phyloP scores from a whole-genome alignment of 2,329 filamentous ascomycete species.

The Xylogone sp. region DNA sequence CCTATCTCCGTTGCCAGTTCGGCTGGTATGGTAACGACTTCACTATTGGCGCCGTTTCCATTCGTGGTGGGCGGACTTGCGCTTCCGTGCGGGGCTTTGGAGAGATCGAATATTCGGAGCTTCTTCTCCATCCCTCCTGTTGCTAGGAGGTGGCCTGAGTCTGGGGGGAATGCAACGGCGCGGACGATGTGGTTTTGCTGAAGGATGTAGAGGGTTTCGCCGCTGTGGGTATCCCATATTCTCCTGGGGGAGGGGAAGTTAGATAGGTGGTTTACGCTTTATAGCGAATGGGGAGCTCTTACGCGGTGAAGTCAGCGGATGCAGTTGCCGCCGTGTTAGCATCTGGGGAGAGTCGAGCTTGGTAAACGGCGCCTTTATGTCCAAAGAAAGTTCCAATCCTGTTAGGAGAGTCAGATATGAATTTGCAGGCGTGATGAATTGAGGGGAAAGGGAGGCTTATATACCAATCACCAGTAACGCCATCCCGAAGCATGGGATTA shows the following conservation, averaged over 20 bases:
- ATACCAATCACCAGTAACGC: slow-evolving; percentile 92
- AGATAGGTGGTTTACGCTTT: slow-evolving; percentile 28
- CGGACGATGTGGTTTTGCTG: slow-evolving; percentile 95
- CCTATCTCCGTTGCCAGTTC: slow-evolving; percentile 79
- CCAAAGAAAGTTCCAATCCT: slow-evolving; percentile 96
- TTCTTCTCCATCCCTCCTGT: slow-evolving; percentile 97
- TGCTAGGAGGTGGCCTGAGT: slow-evolving; percentile 78
- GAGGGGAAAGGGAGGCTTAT: no score
- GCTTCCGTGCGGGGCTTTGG: slow-evolving; percentile 35
- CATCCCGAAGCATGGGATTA: slow-evolving; percentile 97
- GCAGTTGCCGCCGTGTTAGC: slow-evolving; percentile 86
- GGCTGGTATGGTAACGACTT: slow-evolving; percentile 46
- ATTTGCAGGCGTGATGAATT: no score
- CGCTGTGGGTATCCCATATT: slow-evolving; percentile 95
- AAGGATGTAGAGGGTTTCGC: slow-evolving; percentile 81
- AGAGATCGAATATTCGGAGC: slow-evolving; percentile 86
- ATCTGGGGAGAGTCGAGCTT: slow-evolving; percentile 85
- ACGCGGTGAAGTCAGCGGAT: slow-evolving; percentile 94
- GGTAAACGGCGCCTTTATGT: slow-evolving; percentile 98
- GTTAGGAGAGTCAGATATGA: slow-evolving; percentile 15
- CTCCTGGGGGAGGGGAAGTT: slow-evolving; percentile 54
- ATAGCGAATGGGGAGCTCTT: slow-evolving; percentile 32
- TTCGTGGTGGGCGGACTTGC: slow-evolving; percentile 20
- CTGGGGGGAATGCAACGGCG: slow-evolving; percentile 82
- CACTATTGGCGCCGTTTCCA: slow-evolving; percentile 29